These are phyloP conservation scores for Phaeosphaeria sp. DNA, from an alignment of 2,329 filamentous ascomycete genomes.

Conservation along the genomic window DNA sequence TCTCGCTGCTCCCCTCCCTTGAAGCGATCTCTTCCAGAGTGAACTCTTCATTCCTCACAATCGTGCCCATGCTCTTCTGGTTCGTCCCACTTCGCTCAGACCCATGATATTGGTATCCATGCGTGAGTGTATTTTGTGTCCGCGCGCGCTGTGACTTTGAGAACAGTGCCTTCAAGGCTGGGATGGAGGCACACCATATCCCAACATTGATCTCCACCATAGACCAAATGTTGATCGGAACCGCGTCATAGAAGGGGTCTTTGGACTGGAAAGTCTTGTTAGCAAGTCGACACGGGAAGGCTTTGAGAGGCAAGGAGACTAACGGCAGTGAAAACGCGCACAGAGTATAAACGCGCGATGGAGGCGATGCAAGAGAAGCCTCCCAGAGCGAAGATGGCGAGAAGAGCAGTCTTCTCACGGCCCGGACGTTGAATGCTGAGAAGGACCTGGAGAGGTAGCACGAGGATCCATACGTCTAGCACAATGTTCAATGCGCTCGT, in stretches of 20 bases:
- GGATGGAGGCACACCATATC: constrained; percentile 86
- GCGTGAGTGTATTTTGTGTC: neutral
- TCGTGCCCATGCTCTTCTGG: neutral
- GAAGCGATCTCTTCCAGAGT: neutral
- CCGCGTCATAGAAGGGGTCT: constrained; percentile 72
- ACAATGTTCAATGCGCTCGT: constrained; percentile 83
- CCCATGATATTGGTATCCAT: constrained; percentile 28
- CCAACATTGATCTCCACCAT: constrained; percentile 88
- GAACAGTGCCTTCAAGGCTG: constrained; percentile 79
- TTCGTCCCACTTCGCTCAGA: constrained; percentile 20
- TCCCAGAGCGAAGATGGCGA: constrained; percentile 82
- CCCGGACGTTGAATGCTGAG: constrained; percentile 81
- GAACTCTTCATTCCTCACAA: constrained; percentile 4
- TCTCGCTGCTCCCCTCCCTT: neutral
- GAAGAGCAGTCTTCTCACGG: constrained; percentile 83
- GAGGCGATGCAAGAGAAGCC: constrained; percentile 87
- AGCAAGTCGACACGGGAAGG: neutral
- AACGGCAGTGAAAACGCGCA: constrained; percentile 42
- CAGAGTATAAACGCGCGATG: constrained; percentile 64
- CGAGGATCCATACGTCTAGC: constrained; percentile 83
- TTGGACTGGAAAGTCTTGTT: neutral
- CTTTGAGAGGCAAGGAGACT: constrained; percentile 24
- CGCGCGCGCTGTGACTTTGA: constrained; percentile 14
- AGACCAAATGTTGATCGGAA: constrained; percentile 87
- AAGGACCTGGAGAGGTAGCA: constrained; percentile 82